Conservation (phyloP, 495 filamentous ascomycete genomes). For the Pseudevernia furfuracea region DNA sequence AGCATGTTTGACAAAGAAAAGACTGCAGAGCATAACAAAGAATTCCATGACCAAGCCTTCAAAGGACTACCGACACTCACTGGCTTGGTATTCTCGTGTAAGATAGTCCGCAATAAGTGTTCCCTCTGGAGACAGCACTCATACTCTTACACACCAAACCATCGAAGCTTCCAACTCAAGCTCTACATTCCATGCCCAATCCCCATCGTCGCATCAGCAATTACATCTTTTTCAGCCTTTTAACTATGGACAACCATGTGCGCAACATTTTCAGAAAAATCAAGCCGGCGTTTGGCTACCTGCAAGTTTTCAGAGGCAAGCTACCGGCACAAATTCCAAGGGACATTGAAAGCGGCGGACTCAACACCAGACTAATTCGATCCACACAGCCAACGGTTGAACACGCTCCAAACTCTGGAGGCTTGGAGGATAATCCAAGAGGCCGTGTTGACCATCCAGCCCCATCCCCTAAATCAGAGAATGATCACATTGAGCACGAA, state of each 20-base stretch:
- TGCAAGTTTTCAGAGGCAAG: not conserved
- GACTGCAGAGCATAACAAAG: no score
- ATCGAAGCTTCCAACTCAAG: accelerated
- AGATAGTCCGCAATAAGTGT: no score
- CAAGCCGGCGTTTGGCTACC: not conserved
- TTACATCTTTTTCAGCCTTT: not conserved
- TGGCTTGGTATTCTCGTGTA: no score
- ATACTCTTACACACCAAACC: not conserved
- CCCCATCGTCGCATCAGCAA: not conserved
- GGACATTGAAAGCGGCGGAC: not conserved
- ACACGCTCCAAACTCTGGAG: no score
- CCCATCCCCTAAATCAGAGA: no score
- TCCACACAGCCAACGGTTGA: no score
- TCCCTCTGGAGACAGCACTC: not conserved
- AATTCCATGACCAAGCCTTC: no score
- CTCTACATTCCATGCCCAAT: not conserved
- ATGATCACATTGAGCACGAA: no score
- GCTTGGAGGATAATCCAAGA: no score
- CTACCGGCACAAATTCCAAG: not conserved
- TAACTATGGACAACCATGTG: not conserved
- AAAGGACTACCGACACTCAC: not conserved
- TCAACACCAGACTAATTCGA: no score
- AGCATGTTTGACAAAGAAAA: no score
- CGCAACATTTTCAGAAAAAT: not conserved
- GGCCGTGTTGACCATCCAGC: no score